Percentiles rank a stretch among this genome's conserved stretches.
Evolutionary conservation across 306 rosid species (phyloP).

Genomic region (Pyrus betulifolia): DNA sequence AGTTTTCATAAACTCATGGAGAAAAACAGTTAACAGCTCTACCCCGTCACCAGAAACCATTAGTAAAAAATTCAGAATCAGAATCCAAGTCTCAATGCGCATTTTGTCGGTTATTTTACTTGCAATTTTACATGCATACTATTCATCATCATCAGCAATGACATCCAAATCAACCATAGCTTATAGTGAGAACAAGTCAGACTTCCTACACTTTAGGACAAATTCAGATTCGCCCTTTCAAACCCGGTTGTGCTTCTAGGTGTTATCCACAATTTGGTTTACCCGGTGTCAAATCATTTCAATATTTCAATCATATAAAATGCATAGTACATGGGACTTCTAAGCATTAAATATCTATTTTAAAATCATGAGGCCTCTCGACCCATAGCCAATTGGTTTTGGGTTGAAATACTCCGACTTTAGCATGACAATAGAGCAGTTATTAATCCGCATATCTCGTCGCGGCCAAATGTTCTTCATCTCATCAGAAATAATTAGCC

Average conservation of each 20-base stretch:
- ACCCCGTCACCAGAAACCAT: neutral
- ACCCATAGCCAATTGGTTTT: neutral
- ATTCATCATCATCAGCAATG: neutral
- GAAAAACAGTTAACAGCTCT: neutral
- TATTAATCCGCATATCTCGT: neutral
- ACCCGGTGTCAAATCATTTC: neutral
- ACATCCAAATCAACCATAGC: neutral
- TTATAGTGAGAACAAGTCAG: neutral
- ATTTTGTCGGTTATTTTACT: neutral
- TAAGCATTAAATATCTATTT: neutral
- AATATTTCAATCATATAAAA: neutral
- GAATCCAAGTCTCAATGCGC: neutral
- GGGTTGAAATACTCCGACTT: neutral
- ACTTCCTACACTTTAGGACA: neutral
- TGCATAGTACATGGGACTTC: neutral
- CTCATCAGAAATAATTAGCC: neutral
- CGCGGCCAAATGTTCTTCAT: neutral
- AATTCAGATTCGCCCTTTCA: neutral
- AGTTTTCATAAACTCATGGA: neutral
- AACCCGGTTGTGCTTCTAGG: neutral
- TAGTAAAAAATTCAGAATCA: neutral
- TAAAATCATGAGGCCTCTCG: neutral
- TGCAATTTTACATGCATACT: neutral
- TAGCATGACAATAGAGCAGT: neutral
- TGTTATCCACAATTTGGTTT: neutral